Conservation (phyloP, 129 eudicot genomes). For the Chrysanthemum seticuspe region DNA sequence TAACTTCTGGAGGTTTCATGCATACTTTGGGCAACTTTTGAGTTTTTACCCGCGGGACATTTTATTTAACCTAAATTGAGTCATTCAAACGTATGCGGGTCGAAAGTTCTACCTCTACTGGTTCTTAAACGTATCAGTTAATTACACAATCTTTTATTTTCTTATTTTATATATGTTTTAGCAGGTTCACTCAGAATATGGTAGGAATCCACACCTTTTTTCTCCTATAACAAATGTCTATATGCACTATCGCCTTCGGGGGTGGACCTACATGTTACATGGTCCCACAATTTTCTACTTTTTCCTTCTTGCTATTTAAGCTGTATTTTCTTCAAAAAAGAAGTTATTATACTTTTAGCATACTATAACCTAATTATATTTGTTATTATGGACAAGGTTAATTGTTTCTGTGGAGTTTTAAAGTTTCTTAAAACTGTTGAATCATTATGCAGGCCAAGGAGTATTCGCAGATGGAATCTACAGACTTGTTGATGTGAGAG, state of each 20-base stretch:
- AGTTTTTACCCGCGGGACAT: not conserved
- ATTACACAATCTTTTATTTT: not conserved
- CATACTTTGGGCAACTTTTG: not conserved
- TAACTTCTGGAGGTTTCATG: not conserved
- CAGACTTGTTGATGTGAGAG: slow-evolving; percentile 40
- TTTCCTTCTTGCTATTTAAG: too few species aligned
- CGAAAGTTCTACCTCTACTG: not conserved
- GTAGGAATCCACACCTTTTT: slow-evolving; percentile 51
- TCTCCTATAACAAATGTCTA: slow-evolving; percentile 15
- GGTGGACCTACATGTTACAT: too few species aligned
- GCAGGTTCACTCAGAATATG: slow-evolving; percentile 65
- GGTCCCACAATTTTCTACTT: too few species aligned
- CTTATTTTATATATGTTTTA: slow-evolving; percentile 21
- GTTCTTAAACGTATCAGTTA: not conserved
- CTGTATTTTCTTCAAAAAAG: too few species aligned
- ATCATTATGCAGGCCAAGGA: slow-evolving; percentile 24
- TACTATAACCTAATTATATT: too few species aligned
- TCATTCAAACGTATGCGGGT: not conserved
- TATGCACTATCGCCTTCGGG: not conserved
- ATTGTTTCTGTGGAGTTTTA: too few species aligned
- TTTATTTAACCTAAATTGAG: not conserved
- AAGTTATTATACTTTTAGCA: too few species aligned
- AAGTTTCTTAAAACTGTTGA: not conserved
- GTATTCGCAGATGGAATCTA: slow-evolving; percentile 12
- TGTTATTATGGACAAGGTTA: too few species aligned